Evolutionary conservation across 2,329 filamentous ascomycete species (phyloP).

Genomic region (Spiromastix sp.): DNA sequence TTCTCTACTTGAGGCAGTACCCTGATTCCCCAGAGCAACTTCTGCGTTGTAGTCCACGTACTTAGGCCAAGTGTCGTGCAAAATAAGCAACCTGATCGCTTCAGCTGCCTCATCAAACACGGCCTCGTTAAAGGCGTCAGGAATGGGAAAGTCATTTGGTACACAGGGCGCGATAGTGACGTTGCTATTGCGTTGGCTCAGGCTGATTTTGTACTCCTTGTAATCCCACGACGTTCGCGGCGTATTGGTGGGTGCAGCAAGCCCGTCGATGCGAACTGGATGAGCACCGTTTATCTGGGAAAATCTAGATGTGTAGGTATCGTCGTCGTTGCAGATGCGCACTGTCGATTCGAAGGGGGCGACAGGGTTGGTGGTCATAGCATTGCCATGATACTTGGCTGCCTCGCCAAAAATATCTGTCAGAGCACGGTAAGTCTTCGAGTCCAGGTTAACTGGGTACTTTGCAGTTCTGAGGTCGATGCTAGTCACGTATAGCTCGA

Average conservation of each 20-base stretch:
- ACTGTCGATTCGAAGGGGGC: no score
- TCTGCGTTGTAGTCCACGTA: slow-evolving; percentile 31
- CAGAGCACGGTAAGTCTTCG: slow-evolving; percentile 40
- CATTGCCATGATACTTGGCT: no score
- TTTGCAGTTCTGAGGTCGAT: slow-evolving; percentile 47
- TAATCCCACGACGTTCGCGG: no score
- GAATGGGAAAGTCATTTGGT: slow-evolving; percentile 8
- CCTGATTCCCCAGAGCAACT: no score
- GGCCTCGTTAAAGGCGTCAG: slow-evolving; percentile 31
- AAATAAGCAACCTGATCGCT: slow-evolving; percentile 50
- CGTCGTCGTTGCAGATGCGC: no score
- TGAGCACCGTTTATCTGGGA: no score
- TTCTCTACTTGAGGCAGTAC: no score
- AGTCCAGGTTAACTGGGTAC: slow-evolving; percentile 55
- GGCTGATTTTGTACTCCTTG: slow-evolving; percentile 7
- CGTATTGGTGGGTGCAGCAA: no score
- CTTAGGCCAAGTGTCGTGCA: slow-evolving; percentile 55
- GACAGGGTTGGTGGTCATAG: no score
- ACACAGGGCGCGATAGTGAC: slow-evolving; percentile 11
- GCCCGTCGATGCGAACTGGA: no score
- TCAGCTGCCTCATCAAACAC: slow-evolving; percentile 47
- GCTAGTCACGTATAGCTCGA: slow-evolving; percentile 48
- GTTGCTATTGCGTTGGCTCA: slow-evolving; percentile 8
- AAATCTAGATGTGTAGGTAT: no score
- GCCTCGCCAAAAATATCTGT: slow-evolving; percentile 38